Evolutionary conservation across 2,329 filamentous ascomycete species (phyloP), one percentile per base, ranked within the genome.

Genomic region (Nothophoma quercina): DNA sequence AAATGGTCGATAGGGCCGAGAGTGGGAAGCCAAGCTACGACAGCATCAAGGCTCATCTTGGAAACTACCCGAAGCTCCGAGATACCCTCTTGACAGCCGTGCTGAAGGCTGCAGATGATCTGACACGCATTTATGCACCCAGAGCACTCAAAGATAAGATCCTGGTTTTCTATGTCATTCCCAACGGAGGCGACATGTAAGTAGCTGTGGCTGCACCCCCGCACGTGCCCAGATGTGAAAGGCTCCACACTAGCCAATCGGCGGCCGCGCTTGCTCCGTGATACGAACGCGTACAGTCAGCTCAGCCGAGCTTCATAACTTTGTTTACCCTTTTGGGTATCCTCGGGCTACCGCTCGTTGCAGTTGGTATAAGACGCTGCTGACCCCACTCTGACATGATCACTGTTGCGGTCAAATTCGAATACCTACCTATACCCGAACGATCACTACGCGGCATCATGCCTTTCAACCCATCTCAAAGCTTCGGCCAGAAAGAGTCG

Each of bases 401-500:
- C 30, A 50, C 35, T 22, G 54, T 50, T 10, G 44, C 55, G 33
- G 51, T 58, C 34, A 53, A 54, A 13, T 45, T 58, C 25, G 55
- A 60, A 21, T 58, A 55, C 28, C 30, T 53, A 3, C 43, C 50
- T 7, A 43, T 29, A 30, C 58, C 51, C 16, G 49, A 56, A 32
- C 51, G 50, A 30, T 56, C 55, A 30, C 32, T 50, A 3, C 39
- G 32, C 16, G 58, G 55, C 22, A 60, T 42, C 3, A 60, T 60
- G 58, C 49, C 45, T 28, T 60, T 55, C 40, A 58, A 58, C 23
- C 49, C 55, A 7, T 54, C 58, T n/a, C 58, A 60, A 43, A 49
- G 51, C 10, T 30, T 56, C n/a, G 52, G 55, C 1, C 39, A 56
- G 4, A 35, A 10, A 4, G 58, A 60, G 29, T 56, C 58, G 4